Evolutionary conservation across 306 rosid genomes (phyloP).

Genomic region (Fragaria ananassa): DNA sequence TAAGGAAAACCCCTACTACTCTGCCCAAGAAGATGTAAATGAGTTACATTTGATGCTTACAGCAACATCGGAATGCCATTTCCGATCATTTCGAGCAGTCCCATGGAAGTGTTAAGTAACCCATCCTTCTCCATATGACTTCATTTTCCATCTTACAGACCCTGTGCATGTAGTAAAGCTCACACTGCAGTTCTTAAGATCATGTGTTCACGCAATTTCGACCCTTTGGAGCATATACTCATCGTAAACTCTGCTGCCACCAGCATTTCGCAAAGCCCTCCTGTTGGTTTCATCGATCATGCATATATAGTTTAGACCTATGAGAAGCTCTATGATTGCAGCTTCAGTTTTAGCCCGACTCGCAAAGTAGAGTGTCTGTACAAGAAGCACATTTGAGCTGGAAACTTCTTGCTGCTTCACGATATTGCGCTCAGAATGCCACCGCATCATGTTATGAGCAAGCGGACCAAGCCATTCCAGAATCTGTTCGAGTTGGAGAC

Average conservation of each 20-base stretch:
- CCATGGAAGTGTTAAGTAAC: background rate
- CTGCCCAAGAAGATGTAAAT: background rate
- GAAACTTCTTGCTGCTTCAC: conserved; percentile 49
- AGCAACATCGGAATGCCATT: background rate
- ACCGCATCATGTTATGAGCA: conserved; percentile 68
- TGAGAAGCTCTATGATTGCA: conserved; percentile 68
- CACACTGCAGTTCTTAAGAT: background rate
- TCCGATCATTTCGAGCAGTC: conserved; percentile 4
- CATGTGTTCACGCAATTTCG: conserved; percentile 10
- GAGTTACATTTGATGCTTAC: background rate
- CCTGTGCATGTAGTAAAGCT: conserved; percentile 5
- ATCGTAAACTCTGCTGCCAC: conserved; percentile 10
- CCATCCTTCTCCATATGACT: background rate
- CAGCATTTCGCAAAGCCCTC: conserved; percentile 27
- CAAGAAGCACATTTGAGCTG: conserved; percentile 48
- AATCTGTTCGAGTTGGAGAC: conserved; percentile 30
- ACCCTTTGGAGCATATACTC: conserved; percentile 22
- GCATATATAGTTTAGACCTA: conserved; percentile 66
- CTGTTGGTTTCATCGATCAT: conserved; percentile 20
- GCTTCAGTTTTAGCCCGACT: conserved; percentile 64
- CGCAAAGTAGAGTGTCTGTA: conserved; percentile 79
- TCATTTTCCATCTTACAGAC: background rate
- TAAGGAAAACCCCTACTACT: background rate
- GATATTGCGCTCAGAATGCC: conserved; percentile 72
- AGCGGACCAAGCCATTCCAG: conserved; percentile 78